phyloP scores from a whole-genome alignment of 495 filamentous ascomycete species.

The Rostrohypoxylon terebratum region DNA sequence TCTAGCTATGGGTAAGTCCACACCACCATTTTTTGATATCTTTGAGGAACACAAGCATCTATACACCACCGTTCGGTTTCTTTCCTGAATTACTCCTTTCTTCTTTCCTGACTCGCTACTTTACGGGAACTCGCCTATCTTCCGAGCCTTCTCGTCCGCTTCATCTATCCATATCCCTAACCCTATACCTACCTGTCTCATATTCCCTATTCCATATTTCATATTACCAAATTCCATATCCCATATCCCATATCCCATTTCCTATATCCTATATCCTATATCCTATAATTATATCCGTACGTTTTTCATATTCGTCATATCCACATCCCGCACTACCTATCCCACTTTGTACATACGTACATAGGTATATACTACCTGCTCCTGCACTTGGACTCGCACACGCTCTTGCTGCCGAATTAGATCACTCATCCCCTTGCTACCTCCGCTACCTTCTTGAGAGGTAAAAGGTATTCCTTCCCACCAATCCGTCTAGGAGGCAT shows the following conservation, averaged over 20 bases:
- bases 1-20: constrained; percentile 62
- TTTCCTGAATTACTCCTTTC: background rate
- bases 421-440: constrained; percentile 24
- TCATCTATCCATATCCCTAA: constrained; percentile 25
- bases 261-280: background rate
- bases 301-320: constrained; percentile 43
- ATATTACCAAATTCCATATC: too few relatives aligned
- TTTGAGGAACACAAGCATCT: constrained; percentile 38
- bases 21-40: constrained; percentile 43
- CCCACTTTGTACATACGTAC: constrained; percentile 51
- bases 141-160: constrained; percentile 30
- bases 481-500: constrained; percentile 41
- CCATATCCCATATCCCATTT: too few relatives aligned
- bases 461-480: constrained; percentile 31
- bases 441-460: background rate
- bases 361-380: constrained; percentile 46
- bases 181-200: too few relatives aligned
- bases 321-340: constrained; percentile 50
- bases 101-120: constrained; percentile 25
- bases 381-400: constrained; percentile 41
- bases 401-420: constrained; percentile 38
- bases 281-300: constrained; percentile 37
- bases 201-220: background rate
- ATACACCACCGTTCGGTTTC: constrained; percentile 27
- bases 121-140: constrained; percentile 16